Evolutionary conservation across 768 basidiomycete genomes (phyloP), one percentile per base, ranked within the genome.

Genomic region (Lanmaoa rubissima): DNA sequence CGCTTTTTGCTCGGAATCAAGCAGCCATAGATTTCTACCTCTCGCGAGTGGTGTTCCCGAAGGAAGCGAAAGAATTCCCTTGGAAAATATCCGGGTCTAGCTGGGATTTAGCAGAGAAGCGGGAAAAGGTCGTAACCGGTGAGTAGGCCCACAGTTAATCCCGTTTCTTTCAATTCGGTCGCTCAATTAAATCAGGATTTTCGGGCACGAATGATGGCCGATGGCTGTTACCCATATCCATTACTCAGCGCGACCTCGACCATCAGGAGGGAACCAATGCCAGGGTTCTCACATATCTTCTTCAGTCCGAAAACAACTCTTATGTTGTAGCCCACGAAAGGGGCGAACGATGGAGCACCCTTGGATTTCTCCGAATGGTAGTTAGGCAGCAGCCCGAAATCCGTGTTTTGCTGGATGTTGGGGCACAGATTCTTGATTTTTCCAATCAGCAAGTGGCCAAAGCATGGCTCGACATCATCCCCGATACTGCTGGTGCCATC

Each of bases 341-440:
- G 11, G 53, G 49, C 3, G 14, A 48, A n/a, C 34, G 54, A 32
- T 28, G 43, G 19, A 45, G 24, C 3, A 51, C 64, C 0, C n/a
- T 4, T 1, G 14, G 53, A 10, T 32, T 69, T 48, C 55, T 80
- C 32, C 26, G 57, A 3, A 44, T 65, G 21, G 16, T 83, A 2
- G 63, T 69, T 4, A 11, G 45, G 1, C 72, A 78, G 54, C 48
- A 48, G 0, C 75, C 76, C 0, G 59, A 67, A 12, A 69, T 82
- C 14, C 70, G 72, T 36, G 78, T 83, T 14, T 62, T 83, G 24
- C 64, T 83, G 4, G 82, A 84, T 51, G 79, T 83, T 9, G 82
- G 82, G 0, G 80, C 82, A 0, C 82, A 83, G 60, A 77, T 83
- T 52, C 70, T 83, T 4, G 81, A 83, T 41, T 58, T 78, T 53